Conservation (phyloP, 768 basidiomycete genomes). For the Mycena alexandri region DNA sequence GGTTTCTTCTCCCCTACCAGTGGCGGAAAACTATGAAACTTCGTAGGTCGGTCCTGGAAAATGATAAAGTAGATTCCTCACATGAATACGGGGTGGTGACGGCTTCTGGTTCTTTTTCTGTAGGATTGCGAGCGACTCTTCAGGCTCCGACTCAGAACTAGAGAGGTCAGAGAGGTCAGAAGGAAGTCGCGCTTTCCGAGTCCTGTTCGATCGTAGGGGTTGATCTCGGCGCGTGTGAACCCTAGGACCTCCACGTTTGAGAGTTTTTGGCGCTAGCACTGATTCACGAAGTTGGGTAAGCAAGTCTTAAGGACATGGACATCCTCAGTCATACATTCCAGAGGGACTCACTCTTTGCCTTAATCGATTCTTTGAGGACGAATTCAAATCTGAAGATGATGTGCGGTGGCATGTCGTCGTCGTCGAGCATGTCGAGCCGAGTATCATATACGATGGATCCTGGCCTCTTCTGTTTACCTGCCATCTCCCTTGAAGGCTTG, state of each 20-base stretch:
- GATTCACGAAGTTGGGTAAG: too few relatives aligned
- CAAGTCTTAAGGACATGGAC: neutral
- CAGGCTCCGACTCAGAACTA: neutral
- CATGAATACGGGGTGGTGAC: too few relatives aligned
- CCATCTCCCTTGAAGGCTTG: neutral
- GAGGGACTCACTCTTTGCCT: neutral
- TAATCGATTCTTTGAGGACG: neutral
- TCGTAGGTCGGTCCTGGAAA: neutral
- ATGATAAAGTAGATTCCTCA: too few relatives aligned
- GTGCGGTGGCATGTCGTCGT: neutral
- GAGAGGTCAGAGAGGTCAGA: slow-evolving; percentile 2
- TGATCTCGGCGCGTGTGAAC: too few relatives aligned
- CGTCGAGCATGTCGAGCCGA: neutral
- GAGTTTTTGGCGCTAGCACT: too few relatives aligned
- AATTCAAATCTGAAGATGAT: slow-evolving; percentile 11
- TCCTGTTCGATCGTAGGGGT: neutral
- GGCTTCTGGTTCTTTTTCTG: too few relatives aligned
- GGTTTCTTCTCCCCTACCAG: neutral
- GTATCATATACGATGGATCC: neutral
- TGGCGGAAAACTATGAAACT: too few relatives aligned
- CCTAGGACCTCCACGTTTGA: too few relatives aligned
- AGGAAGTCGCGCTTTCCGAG: too few relatives aligned
- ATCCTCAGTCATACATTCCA: neutral
- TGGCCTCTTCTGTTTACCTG: neutral
- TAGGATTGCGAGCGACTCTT: neutral